Evolutionary conservation across 306 rosid species (phyloP).

Genomic region (Rosa chinensis): DNA sequence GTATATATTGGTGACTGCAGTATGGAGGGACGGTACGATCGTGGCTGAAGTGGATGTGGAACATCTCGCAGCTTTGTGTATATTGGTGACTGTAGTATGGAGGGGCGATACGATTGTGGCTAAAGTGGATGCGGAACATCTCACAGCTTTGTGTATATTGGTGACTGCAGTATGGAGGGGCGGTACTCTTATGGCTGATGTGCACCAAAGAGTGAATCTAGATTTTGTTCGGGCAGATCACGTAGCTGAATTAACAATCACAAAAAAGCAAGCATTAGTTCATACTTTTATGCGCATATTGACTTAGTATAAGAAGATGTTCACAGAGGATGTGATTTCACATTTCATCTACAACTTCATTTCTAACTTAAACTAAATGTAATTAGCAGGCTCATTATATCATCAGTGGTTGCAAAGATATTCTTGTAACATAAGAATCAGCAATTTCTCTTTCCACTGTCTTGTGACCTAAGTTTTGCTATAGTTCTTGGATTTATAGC

Average conservation of each 20-base stretch:
- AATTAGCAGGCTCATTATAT: not conserved
- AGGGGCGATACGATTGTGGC: not conserved
- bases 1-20: no score
- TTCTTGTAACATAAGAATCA: not conserved
- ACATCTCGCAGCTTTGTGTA: not conserved
- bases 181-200: not conserved
- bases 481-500: not conserved
- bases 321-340: not conserved
- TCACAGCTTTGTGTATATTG: not conserved
- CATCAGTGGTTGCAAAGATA: not conserved
- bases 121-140: not conserved
- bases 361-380: not conserved
- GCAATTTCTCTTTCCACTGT: not conserved
- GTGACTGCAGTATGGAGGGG: not conserved
- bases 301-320: not conserved
- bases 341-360: not conserved
- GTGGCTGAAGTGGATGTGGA: not conserved
- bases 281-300: not conserved
- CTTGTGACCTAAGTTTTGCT: not conserved
- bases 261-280: slow-evolving; percentile 10
- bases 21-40: not conserved
- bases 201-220: slow-evolving; percentile 1
- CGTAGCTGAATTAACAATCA: slow-evolving; percentile 24
- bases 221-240: not conserved
- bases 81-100: not conserved